Conservation (phyloP, 2,329 filamentous ascomycete genomes). For the Cytospora mali region DNA sequence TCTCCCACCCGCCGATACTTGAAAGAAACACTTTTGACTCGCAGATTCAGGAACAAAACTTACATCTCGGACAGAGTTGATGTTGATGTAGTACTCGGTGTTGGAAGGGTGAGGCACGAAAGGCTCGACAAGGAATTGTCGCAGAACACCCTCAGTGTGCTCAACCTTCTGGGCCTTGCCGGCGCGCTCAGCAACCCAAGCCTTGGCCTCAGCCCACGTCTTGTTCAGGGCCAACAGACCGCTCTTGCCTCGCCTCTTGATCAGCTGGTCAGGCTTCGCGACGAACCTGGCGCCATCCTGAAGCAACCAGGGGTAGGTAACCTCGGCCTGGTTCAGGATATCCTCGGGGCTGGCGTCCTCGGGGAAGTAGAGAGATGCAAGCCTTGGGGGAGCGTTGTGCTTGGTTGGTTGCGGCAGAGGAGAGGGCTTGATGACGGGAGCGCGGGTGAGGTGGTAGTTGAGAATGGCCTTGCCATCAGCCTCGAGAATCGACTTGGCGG, state of each 20-base stretch:
- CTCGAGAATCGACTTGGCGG: constrained; percentile 96
- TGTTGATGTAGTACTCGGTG: constrained; percentile 99
- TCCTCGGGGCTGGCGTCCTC: constrained; percentile 81
- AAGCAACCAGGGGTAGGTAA: constrained; percentile 95
- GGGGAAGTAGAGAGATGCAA: constrained; percentile 90
- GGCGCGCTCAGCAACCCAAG: constrained; percentile 90
- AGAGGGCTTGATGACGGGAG: constrained; percentile 95
- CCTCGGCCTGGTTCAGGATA: constrained; percentile 92
- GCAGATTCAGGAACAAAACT: constrained; percentile 44
- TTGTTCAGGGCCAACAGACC: constrained; percentile 96
- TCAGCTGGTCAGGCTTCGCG: constrained; percentile 96
- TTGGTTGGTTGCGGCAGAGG: constrained; percentile 80
- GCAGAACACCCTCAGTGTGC: constrained; percentile 82
- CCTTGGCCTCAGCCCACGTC: constrained; percentile 90
- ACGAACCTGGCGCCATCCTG: constrained; percentile 85
- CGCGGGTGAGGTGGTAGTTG: constrained; percentile 99
- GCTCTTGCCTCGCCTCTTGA: constrained; percentile 99
- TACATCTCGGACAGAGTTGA: constrained; percentile 99
- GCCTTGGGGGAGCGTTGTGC: constrained; percentile 90
- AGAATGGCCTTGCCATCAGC: constrained; percentile 99
- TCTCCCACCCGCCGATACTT: constrained; percentile 12
- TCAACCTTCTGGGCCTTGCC: constrained; percentile 93
- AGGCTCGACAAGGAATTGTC: constrained; percentile 96
- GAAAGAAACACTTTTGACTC: constrained; percentile 15
- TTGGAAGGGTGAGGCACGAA: constrained; percentile 94